These are phyloP conservation scores for Exidia glandulosa DNA, from an alignment of 768 basidiomycete genomes.

Conservation along the genomic window DNA sequence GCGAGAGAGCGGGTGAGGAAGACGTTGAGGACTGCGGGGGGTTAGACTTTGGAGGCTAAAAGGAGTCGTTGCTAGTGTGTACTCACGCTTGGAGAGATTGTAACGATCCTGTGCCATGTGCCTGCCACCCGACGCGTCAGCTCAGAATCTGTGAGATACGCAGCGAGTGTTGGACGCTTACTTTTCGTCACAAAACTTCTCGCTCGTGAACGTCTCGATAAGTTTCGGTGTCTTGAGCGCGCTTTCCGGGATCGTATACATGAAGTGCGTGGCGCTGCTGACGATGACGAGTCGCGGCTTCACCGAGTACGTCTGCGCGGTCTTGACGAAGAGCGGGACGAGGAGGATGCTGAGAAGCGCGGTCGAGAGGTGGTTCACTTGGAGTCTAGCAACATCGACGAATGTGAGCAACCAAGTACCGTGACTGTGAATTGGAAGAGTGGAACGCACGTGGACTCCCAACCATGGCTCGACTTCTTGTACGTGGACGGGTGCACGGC, in stretches of 20 bases:
- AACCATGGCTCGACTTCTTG: constrained; percentile 3
- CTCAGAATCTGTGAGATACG: no score
- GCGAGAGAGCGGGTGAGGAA: constrained; percentile 4
- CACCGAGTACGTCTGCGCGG: neutral
- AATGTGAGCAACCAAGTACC: neutral
- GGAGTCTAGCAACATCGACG: neutral
- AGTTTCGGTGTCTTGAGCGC: neutral
- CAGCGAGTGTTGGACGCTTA: neutral
- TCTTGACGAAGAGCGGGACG: constrained; percentile 1
- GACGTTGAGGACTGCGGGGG: constrained; percentile 3
- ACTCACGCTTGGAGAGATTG: neutral
- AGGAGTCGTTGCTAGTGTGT: no score
- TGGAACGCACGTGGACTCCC: constrained; percentile 4
- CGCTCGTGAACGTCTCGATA: neutral
- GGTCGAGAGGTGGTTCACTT: constrained; percentile 7
- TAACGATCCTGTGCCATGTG: no score
- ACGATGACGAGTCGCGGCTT: constrained; percentile 5
- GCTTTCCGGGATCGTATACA: neutral
- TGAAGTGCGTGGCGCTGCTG: constrained; percentile 1
- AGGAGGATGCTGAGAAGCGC: constrained; percentile 4
- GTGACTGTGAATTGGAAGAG: neutral
- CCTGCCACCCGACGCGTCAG: no score
- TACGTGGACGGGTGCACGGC: neutral
- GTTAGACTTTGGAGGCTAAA: neutral
- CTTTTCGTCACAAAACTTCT: neutral